Percentiles rank a stretch among this genome's conserved stretches.
phyloP scores from a whole-genome alignment of 225 moss, liverwort and hornwort species.

The Thuidium tamariscinum region DNA sequence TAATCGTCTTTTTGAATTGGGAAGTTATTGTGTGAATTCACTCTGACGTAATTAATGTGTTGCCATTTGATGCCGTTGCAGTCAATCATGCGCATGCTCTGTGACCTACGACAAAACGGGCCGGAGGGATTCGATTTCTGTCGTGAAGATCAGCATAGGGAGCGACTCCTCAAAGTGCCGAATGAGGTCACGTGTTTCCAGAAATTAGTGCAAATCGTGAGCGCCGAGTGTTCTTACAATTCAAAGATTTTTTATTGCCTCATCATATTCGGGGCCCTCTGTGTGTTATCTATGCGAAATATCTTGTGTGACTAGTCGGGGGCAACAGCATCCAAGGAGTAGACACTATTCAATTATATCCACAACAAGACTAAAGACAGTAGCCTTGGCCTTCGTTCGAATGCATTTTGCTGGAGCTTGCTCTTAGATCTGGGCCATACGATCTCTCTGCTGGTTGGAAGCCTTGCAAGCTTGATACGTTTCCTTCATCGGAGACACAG shows the following conservation, averaged over 20 bases:
- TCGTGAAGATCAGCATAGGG: not conserved
- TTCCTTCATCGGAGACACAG: conserved; percentile 1
- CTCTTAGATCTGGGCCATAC: not conserved
- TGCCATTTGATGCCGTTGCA: not conserved
- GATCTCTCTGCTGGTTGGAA: not conserved
- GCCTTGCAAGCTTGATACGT: not conserved
- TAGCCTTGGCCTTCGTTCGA: not conserved
- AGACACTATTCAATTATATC: not conserved
- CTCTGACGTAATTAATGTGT: not conserved
- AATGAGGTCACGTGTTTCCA: not conserved
- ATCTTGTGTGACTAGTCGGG: not conserved
- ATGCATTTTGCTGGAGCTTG: not conserved
- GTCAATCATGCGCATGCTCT: not conserved
- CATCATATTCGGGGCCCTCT: not conserved
- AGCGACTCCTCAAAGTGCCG: not conserved
- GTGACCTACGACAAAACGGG: not conserved
- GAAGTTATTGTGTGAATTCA: not conserved
- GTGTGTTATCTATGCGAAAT: not conserved
- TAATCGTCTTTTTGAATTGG: not conserved
- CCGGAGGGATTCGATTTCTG: not conserved
- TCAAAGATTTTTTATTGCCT: not conserved
- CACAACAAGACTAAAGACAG: not conserved
- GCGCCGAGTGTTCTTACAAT: not conserved
- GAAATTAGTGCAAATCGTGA: not conserved
- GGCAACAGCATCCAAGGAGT: not conserved